A percentile compares a stretch with the other conserved stretches of the same genome.
phyloP scores from a whole-genome alignment of 2,329 filamentous ascomycete species.

The Pestalotiopsis sp. region DNA sequence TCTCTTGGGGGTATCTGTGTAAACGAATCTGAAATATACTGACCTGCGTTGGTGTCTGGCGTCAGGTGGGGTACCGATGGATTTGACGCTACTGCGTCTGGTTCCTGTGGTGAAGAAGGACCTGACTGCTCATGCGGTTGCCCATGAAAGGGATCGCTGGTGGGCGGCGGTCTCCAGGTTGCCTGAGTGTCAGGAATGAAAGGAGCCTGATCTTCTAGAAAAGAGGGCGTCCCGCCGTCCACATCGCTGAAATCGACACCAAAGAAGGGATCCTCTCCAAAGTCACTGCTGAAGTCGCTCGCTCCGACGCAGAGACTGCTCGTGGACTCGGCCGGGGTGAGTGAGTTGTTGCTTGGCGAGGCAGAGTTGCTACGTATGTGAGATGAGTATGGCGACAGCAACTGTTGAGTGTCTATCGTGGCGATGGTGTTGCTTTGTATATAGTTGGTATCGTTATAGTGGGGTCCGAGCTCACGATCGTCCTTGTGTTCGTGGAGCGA shows the following conservation, averaged over 20 bases:
- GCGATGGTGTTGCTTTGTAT: conserved; percentile 30
- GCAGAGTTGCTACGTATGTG: conserved; percentile 40
- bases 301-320: conserved; percentile 49
- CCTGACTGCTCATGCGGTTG: conserved; percentile 15
- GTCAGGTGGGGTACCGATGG: conserved; percentile 45
- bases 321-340: conserved; percentile 54
- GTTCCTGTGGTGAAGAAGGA: conserved; percentile 22
- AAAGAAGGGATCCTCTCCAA: conserved; percentile 48
- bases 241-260: conserved; percentile 48
- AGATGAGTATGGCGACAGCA: conserved; percentile 48
- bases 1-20: neutral
- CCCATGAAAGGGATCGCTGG: conserved; percentile 4
- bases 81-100: conserved; percentile 33
- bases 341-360: conserved; percentile 40
- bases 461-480: conserved; percentile 31
- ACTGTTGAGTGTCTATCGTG: conserved; percentile 38
- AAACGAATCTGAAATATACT: conserved; percentile 2
- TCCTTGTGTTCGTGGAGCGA: conserved; percentile 40
- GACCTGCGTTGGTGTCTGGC: conserved; percentile 45
- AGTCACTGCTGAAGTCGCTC: conserved; percentile 43
- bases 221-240: conserved; percentile 45
- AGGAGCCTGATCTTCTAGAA: conserved; percentile 41
- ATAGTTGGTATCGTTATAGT: conserved; percentile 29
- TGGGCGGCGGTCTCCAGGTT: neutral
- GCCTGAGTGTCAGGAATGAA: conserved; percentile 1